Conservation (phyloP, 352 stramenopile genomes). For the Saprolegnia diclina region DNA sequence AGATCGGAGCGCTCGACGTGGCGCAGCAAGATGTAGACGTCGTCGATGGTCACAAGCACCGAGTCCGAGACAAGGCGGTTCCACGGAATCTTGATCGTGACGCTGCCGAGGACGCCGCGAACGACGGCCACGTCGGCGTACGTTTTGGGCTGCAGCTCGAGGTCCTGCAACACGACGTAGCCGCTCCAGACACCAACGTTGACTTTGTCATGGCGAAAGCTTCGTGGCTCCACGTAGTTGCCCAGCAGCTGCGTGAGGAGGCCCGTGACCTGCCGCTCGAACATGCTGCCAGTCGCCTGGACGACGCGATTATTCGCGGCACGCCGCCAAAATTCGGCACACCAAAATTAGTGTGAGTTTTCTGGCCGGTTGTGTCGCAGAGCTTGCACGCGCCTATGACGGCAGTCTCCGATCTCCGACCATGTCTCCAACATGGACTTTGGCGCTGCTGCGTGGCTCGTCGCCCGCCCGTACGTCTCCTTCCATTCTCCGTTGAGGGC, state of each 20-base stretch:
- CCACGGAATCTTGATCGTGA: slow-evolving; percentile 88
- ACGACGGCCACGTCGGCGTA: slow-evolving; percentile 51
- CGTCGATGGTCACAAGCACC: slow-evolving; percentile 79
- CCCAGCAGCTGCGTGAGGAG: slow-evolving; percentile 79
- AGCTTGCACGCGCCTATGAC: too few species aligned
- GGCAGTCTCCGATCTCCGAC: too few species aligned
- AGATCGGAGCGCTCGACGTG: slow-evolving; percentile 44
- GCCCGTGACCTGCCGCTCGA: slow-evolving; percentile 82
- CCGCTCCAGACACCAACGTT: slow-evolving; percentile 83
- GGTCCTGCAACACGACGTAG: slow-evolving; percentile 74
- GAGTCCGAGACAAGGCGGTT: slow-evolving; percentile 84
- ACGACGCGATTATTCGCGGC: too few species aligned
- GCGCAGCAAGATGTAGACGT: slow-evolving; percentile 75
- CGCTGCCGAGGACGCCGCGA: slow-evolving; percentile 70
- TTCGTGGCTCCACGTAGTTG: slow-evolving; percentile 81
- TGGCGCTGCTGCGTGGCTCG: too few species aligned
- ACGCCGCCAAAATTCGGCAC: too few species aligned
- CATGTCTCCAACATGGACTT: too few species aligned
- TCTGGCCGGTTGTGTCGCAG: too few species aligned
- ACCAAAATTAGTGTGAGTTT: too few species aligned
- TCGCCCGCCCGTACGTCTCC: too few species aligned
- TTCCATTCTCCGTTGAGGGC: too few species aligned
- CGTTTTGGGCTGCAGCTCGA: slow-evolving; percentile 76
- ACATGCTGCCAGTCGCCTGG: slow-evolving; percentile 40
- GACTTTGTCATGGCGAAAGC: slow-evolving; percentile 87